phyloP scores from a whole-genome alignment of 257 asterid genomes.

The Solanum megistacrolobum region DNA sequence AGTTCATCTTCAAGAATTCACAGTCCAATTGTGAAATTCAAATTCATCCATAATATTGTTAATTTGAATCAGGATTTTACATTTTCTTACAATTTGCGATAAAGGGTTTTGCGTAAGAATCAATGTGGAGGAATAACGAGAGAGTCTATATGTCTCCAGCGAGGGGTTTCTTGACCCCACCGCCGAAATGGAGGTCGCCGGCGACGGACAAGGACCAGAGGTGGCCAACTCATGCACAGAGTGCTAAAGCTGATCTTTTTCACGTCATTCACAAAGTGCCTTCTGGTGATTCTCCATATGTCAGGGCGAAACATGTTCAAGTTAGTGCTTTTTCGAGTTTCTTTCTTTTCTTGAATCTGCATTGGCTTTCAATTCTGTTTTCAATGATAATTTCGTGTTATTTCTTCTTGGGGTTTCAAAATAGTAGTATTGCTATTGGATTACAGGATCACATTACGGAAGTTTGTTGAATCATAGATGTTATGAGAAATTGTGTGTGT shows the following conservation, averaged over 20 bases:
- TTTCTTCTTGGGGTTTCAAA: background rate
- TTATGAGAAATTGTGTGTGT: background rate
- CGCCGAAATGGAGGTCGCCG: constrained; percentile 44
- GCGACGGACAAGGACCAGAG: constrained; percentile 44
- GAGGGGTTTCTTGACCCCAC: constrained; percentile 76
- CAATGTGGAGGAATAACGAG: background rate
- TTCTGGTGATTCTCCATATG: constrained; percentile 81
- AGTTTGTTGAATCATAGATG: background rate
- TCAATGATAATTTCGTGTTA: background rate
- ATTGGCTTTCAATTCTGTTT: background rate
- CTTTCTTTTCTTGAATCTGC: background rate
- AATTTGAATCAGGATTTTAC: background rate
- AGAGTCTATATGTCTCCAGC: background rate
- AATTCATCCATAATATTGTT: background rate
- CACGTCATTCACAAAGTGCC: constrained; percentile 80
- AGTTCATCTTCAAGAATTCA: background rate
- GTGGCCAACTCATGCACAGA: constrained; percentile 17
- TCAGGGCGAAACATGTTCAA: constrained; percentile 84
- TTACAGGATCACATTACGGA: background rate
- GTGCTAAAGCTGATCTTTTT: constrained; percentile 25
- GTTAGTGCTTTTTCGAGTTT: constrained; percentile 12
- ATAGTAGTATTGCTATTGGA: background rate
- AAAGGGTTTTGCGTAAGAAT: background rate
- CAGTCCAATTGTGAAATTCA: background rate
- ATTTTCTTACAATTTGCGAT: background rate